Base-by-base conservation (phyloP, 164 flowering plant genomes). In the Sextonia rubra region DNA sequence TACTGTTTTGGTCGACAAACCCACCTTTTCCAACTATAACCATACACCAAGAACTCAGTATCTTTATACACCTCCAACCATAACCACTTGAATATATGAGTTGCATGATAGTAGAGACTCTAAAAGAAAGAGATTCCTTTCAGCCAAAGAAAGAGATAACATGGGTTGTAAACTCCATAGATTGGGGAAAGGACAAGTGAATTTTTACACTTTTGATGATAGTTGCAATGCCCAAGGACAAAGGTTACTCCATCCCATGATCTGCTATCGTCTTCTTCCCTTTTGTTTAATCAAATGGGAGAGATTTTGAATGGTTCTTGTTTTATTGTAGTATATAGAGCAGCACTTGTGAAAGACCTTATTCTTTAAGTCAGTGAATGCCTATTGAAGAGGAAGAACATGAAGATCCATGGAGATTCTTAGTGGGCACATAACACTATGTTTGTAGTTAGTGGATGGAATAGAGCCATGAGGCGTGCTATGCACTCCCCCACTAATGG, bases 21-120 rank as follows among this genome's bases (percentile, higher is more conserved):
- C 67, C 32, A 29, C n/a, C 67, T 64, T 64, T 64, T 26, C 67
- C 67, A 64, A 64, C 44, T 64, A 64, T 3, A 30, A 27, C 67
- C 37, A 29, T 14, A 32, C 15, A 52, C 58, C 58, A 17, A 64
- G 67, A 27, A 29, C 11, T 29, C 67, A 25, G 67, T 27, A 27
- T 64, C 67, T 64, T 64, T 17, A 20, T 29, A 17, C 67, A 27
- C n/a, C 30, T 27, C 32, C 67, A 25, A 2, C 67, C 44, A 64
- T n/a, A 25, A 2, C 67, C 44, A 64, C 27, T 27, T 64, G 44
- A 64, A 64, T 64, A 30, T 64, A 18, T 17, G 27, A 3, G n/a
- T 64, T 30, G 27, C 67, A 61, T 22, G 22, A 61, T 61, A 24
- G 7, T 22, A 61, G 12, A 61, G 64, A n/a, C 12, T 2, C 67